Evolutionary conservation across 2,329 filamentous ascomycete genomes (phyloP).

Genomic region (Tolypocladium pustulatum): DNA sequence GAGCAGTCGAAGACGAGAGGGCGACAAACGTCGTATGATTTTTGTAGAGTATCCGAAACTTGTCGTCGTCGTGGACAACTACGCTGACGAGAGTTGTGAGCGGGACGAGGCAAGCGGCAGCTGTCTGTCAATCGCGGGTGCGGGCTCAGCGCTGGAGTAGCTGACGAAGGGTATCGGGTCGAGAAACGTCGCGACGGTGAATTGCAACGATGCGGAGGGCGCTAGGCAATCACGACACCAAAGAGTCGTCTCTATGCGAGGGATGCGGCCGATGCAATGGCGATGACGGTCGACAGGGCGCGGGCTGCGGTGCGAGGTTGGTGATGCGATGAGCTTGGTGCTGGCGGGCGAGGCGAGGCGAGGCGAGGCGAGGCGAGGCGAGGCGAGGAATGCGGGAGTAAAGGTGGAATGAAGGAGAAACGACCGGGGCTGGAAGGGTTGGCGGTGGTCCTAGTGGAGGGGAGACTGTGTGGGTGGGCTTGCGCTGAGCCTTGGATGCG

Average conservation of each 20-base stretch:
- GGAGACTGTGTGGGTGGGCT: not conserved
- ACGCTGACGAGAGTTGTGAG: not conserved
- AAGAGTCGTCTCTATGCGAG: not conserved
- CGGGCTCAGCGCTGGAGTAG: not conserved
- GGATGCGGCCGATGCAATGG: not conserved
- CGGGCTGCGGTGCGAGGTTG: not conserved
- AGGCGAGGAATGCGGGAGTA: conserved; percentile 2
- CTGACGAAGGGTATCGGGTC: not conserved
- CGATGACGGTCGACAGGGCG: not conserved
- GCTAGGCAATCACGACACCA: not conserved
- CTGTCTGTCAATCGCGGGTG: not conserved
- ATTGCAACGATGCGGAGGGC: not conserved
- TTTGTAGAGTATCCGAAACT: not conserved
- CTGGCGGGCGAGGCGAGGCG: not conserved
- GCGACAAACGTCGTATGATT: not conserved
- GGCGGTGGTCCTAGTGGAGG: not conserved
- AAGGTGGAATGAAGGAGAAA: conserved; percentile 3
- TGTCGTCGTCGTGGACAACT: not conserved
- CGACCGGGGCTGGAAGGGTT: not conserved
- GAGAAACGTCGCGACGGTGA: not conserved
- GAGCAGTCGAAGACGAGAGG: not conserved
- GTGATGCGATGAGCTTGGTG: not conserved
- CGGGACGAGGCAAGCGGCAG: not conserved
- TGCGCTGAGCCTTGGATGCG: conserved; percentile 1
- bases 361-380: not conserved